phyloP scores from a whole-genome alignment of 2,329 filamentous ascomycete genomes.

The Daldinia sp. region DNA sequence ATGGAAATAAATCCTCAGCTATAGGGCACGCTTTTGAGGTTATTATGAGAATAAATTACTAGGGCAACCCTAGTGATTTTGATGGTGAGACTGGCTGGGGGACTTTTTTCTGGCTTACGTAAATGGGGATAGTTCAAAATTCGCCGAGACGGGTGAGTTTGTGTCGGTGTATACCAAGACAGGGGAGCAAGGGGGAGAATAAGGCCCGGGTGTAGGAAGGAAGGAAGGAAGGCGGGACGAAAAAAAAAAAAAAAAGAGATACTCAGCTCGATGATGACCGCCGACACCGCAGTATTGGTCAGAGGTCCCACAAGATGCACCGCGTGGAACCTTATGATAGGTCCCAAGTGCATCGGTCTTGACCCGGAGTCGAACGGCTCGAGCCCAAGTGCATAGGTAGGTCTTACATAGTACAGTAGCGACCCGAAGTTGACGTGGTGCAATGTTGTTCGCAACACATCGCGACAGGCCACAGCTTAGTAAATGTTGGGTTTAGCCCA shows the following conservation, averaged over 20 bases:
- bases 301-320: constrained; percentile 21
- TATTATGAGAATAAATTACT: constrained; percentile 19
- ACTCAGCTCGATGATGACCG: constrained; percentile 22
- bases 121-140: constrained; percentile 11
- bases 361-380: constrained; percentile 8
- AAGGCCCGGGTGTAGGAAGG: neutral
- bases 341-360: constrained; percentile 3
- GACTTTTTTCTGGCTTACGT: neutral
- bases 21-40: constrained; percentile 13
- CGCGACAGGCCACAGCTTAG: constrained; percentile 13
- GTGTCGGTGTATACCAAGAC: constrained; percentile 30
- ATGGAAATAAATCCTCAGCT: constrained; percentile 1
- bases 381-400: neutral
- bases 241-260: constrained; percentile 4
- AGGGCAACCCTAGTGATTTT: constrained; percentile 13
- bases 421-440: constrained; percentile 34
- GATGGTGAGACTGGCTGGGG: constrained; percentile 17
- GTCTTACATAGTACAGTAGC: neutral
- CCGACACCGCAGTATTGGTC: constrained; percentile 10
- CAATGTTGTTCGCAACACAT: constrained; percentile 39
- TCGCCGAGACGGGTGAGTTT: constrained; percentile 17
- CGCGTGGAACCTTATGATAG: constrained; percentile 40
- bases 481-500: neutral
- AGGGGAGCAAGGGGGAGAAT: constrained; percentile 8
- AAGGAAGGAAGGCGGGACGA: neutral